These are phyloP conservation scores for Venturiaceae sp. DNA, from an alignment of 2,329 filamentous ascomycete species.

Conservation along the genomic window DNA sequence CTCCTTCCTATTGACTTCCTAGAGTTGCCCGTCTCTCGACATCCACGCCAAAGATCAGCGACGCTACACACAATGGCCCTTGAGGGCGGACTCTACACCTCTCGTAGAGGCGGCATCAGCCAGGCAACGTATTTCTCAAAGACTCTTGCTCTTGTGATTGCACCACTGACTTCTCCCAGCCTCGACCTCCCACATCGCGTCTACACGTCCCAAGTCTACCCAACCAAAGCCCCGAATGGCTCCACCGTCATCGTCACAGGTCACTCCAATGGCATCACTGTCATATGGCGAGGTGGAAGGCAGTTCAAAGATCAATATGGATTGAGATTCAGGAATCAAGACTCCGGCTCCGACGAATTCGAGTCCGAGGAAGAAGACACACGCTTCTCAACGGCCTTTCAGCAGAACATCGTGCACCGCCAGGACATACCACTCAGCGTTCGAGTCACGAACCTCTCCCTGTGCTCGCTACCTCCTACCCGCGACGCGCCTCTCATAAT, in stretches of 20 bases:
- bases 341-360: not conserved
- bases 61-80: slow-evolving; percentile 1
- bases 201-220: slow-evolving; percentile 47
- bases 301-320: slow-evolving; percentile 5
- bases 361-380: not conserved
- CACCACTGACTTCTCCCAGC: slow-evolving; percentile 26
- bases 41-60: too few relatives aligned
- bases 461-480: not conserved
- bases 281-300: slow-evolving; percentile 52
- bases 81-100: not conserved
- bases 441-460: not conserved
- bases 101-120: not conserved
- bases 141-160: not conserved
- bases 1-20: not conserved
- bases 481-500: not conserved
- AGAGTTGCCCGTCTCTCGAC: not conserved
- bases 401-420: not conserved
- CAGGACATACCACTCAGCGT: not conserved
- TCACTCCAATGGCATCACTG: slow-evolving; percentile 45
- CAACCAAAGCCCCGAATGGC: slow-evolving; percentile 48
- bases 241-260: slow-evolving; percentile 53
- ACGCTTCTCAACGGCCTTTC: not conserved
- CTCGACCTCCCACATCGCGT: slow-evolving; percentile 52
- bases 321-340: not conserved
- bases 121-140: not conserved